A percentile compares a stretch with the other conserved stretches of the same genome.
phyloP scores from a whole-genome alignment of 345 rosid genomes.

The Pistacia atlantica region DNA sequence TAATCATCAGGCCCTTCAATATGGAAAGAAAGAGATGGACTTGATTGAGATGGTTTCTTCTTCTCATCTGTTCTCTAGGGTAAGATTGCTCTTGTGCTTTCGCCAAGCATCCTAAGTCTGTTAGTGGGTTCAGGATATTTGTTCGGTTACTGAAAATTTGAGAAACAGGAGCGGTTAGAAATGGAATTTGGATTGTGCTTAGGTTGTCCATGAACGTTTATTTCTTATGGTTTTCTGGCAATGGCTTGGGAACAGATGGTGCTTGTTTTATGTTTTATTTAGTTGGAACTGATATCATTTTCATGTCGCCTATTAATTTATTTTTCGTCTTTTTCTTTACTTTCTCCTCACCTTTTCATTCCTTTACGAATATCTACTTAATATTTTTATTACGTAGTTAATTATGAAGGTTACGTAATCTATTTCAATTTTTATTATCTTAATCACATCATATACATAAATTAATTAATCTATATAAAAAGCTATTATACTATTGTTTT shows the following conservation, averaged over 20 bases:
- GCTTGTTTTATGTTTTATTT: neutral
- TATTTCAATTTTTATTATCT: no score
- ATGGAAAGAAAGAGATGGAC: conserved; percentile 74
- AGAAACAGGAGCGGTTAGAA: neutral
- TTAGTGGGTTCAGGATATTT: neutral
- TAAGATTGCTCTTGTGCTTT: neutral
- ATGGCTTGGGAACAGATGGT: neutral
- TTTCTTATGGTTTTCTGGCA: neutral
- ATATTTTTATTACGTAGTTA: no score
- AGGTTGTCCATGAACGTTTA: neutral
- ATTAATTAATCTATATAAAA: no score
- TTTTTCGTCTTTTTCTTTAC: neutral
- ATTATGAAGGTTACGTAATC: no score
- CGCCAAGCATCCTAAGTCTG: neutral
- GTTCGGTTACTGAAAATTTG: neutral
- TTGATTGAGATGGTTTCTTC: conserved; percentile 92
- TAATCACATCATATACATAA: no score
- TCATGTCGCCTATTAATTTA: neutral
- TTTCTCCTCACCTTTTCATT: neutral
- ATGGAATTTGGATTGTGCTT: conserved; percentile 7
- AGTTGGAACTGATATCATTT: neutral
- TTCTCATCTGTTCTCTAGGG: conserved; percentile 38
- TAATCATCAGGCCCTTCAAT: conserved; percentile 26
- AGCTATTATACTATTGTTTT: no score
- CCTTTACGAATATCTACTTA: neutral